phyloP scores from a whole-genome alignment of 345 rosid species.

The Syzygium grande region DNA sequence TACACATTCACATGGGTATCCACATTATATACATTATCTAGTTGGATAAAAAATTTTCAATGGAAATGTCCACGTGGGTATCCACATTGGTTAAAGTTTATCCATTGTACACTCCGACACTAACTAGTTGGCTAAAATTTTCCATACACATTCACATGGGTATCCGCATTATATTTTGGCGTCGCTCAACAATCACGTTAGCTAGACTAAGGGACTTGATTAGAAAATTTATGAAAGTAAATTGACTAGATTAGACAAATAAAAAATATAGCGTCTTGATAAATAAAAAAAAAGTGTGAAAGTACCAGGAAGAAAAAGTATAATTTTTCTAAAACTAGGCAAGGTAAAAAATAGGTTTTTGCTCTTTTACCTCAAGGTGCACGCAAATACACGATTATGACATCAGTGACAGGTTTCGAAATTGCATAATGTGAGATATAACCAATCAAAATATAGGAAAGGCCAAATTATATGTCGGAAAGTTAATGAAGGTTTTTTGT shows the following conservation, averaged over 20 bases:
- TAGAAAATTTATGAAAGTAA: neutral
- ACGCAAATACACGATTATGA: neutral
- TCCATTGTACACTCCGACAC: neutral
- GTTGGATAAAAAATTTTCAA: neutral
- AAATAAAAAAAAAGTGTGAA: neutral
- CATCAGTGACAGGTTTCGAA: neutral
- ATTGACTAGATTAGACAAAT: neutral
- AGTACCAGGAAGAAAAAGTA: neutral
- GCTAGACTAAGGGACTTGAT: neutral
- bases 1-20: neutral
- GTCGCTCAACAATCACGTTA: neutral
- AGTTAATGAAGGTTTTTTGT: neutral
- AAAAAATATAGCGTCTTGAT: neutral
- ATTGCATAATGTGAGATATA: neutral
- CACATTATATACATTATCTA: no score
- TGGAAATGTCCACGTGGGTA: rapidly evolving
- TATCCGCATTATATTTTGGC: neutral
- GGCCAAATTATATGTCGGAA: neutral
- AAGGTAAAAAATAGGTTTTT: neutral
- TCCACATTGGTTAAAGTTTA: neutral
- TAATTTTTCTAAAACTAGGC: neutral
- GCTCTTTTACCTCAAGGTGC: neutral
- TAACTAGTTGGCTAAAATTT: neutral
- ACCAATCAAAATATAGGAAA: neutral
- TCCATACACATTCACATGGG: neutral